Evolutionary conservation across 129 eudicot species (phyloP), one percentile per base, ranked within the genome.

Genomic region (Deinandra increscens): DNA sequence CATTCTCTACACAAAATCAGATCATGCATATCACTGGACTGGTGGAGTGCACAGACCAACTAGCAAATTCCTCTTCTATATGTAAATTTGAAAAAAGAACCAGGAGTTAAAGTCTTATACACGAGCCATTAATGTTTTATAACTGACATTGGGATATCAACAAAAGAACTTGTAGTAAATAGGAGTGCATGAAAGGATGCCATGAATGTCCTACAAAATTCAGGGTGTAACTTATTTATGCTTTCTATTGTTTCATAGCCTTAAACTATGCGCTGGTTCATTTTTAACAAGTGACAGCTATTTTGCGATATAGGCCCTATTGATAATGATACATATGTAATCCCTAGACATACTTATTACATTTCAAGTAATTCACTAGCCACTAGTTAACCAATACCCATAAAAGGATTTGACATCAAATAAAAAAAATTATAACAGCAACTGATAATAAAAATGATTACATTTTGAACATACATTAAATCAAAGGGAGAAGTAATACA

Each of bases 1-100:
- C 36, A 13, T 64, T 62, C 36, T 64, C 53, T 64, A 39, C 17
- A 55, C 19, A 11, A 4, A 20, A 41, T 64, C 69, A 39, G 69
- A 41, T 41, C 53, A 64, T 20, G 12, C 6, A 41, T 19, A 64
- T 12, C 11, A 11, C 36, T 55, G 38, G 33, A 53, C 54, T 12
- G 15, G 44, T 9, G 20, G 20, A 60, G 43, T n/a, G 66, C 66
- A 39, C 20, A 26, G 66, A 60, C 14, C 66, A 14, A 14, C 14
- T 3, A 26, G 41, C 23, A 36, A 61, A 36, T 6, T 61, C n/a
- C 46, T 9, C 41, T 61, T 36, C 3, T 29, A 19, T 58, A 22
- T 1, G n/a, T 29, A 58, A 1, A 13, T 58, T 29, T 58, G 64
- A 22, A 9, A 54, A 54, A 9, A 54, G 33, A 3, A 19, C 60